Percentiles rank a stretch among this genome's conserved stretches.
These are phyloP conservation scores for Colletotrichum limetticola DNA, from an alignment of 2,329 filamentous ascomycete species.

Conservation along the genomic window DNA sequence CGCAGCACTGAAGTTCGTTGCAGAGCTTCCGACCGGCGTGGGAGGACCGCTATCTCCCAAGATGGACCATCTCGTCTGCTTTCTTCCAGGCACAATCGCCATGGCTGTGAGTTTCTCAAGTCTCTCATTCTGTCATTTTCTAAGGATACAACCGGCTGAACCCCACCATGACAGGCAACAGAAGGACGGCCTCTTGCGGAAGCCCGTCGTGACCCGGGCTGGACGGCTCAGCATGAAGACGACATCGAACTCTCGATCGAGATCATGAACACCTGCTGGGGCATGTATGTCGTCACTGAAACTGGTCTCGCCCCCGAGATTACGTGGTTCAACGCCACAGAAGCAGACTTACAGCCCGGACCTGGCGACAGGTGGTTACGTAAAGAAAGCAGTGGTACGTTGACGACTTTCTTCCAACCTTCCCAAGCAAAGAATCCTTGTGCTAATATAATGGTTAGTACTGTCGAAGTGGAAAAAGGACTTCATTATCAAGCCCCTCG, in stretches of 20 bases:
- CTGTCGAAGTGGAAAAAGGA: constrained; percentile 75
- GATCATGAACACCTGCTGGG: constrained; percentile 97
- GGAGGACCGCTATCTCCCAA: constrained; percentile 76
- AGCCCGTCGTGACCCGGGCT: constrained; percentile 76
- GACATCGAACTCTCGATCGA: constrained; percentile 89
- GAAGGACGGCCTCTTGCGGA: constrained; percentile 79
- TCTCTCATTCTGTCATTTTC: background rate
- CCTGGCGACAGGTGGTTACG: constrained; percentile 36
- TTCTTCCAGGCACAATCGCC: constrained; percentile 95
- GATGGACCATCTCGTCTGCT: constrained; percentile 98
- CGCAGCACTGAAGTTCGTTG: constrained; percentile 84
- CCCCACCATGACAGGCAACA: constrained; percentile 64
- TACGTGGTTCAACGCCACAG: constrained; percentile 82
- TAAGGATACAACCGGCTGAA: background rate
- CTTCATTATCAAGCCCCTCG: constrained; percentile 77
- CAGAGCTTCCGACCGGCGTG: constrained; percentile 83
- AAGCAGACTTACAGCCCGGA: constrained; percentile 62
- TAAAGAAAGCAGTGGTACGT: background rate
- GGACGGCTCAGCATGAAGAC: constrained; percentile 83
- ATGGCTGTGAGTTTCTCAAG: constrained; percentile 61
- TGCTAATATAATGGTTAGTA: background rate
- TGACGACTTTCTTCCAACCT: background rate
- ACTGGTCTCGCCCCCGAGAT: constrained; percentile 94
- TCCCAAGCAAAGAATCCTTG: no score
- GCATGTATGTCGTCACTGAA: constrained; percentile 89